Base-by-base conservation (phyloP, 2,329 filamentous ascomycete species). In the Alternaria hordeiaustralica region DNA sequence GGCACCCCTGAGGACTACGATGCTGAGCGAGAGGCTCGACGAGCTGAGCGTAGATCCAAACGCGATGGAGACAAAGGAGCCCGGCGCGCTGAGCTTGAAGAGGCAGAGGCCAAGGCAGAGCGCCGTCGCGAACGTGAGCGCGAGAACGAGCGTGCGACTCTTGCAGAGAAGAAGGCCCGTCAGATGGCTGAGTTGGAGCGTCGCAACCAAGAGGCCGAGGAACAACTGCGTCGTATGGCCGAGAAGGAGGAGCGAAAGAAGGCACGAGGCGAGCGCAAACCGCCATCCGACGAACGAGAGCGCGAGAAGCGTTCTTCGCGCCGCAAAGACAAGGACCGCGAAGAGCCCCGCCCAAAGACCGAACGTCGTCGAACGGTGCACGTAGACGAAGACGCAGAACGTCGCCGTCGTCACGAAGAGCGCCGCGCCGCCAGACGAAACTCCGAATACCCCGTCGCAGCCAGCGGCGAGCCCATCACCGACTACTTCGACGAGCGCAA, bases 401-500 rank as follows among this genome's bases (percentile, higher is more conserved):
- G 74, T 33, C 77, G 78, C 23, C 78, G 78, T 44, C 79, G 82
- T 50, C 82, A 81, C 60, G 82, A 84, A 65, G 82, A 84, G 53
- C 81, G 82, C 28, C 80, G 80, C 41, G 67, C 79, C 58, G 64
- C 71, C 7, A 76, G 80, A 47, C 80, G 81, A 54, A 77, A 75
- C 49, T 76, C 77, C 10, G 80, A 79, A 47, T 77, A 77, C 44
- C 72, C 75, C 44, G 64, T 50, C 18, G 58, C 58, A 12, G 67
- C 70, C 33, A 76, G 75, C 68, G 78, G 65, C 72, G 78, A 79
- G 51, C 77, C 79, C 62, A 79, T 79, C 53, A 76, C 71, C 44
- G 82, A 82, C 63, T 83, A 83, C 75, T 83, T 82, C 68, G 81
- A 83, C 70, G 72, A 77, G 65, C 82, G 82, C 71, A 83, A 83